Conservation (phyloP, 2,329 filamentous ascomycete genomes). For the Monilinia polystroma region DNA sequence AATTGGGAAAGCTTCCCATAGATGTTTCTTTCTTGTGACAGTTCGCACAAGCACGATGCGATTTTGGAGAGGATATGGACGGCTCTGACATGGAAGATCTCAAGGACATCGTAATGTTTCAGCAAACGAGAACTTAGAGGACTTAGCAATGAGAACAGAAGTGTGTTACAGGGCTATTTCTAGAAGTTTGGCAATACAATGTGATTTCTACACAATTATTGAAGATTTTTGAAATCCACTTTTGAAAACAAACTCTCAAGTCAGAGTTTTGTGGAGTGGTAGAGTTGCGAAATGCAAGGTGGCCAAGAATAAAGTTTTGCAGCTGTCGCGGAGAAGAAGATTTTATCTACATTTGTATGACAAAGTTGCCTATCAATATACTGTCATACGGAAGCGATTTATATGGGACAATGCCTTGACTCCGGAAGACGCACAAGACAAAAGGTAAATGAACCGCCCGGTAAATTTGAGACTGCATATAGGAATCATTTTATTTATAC, state of each 20-base stretch:
- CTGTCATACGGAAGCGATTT: neutral
- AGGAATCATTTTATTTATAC: too few species aligned
- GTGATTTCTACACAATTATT: neutral
- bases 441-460: neutral
- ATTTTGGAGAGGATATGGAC: neutral
- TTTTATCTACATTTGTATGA: conserved; percentile 15
- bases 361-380: neutral
- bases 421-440: neutral
- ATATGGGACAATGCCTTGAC: neutral
- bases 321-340: neutral
- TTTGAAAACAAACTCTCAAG: neutral
- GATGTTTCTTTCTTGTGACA: conserved; percentile 7
- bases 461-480: too few species aligned
- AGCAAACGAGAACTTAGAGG: neutral
- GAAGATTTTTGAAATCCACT: conserved; percentile 2
- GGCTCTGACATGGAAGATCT: conserved; percentile 12
- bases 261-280: conserved; percentile 4
- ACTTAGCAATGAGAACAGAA: neutral
- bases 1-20: conserved; percentile 2
- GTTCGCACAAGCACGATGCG: neutral
- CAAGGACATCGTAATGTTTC: conserved; percentile 6
- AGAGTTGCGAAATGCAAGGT: neutral
- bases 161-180: neutral
- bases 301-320: neutral
- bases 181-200: conserved; percentile 12